phyloP scores from a whole-genome alignment of 345 rosid species.

The Citrus maxima region DNA sequence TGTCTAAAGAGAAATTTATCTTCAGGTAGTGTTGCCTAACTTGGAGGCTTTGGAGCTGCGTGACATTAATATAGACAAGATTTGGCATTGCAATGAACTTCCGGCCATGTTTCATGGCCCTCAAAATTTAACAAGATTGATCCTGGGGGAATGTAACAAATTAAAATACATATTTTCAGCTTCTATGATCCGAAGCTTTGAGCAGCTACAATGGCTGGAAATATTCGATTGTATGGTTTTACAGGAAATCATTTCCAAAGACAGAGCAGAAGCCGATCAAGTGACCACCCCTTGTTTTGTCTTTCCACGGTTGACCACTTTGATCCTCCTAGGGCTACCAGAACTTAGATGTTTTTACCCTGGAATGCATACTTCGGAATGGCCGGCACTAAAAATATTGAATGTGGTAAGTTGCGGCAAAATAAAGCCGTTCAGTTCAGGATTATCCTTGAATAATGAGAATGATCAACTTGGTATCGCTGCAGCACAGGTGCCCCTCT shows the following conservation, averaged over 20 bases:
- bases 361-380: conserved; percentile 16
- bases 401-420: neutral
- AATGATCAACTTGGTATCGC: neutral
- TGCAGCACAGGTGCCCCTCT: neutral
- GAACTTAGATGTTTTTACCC: conserved; percentile 22
- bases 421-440: neutral
- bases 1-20: too few relatives aligned
- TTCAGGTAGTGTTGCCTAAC: conserved; percentile 23
- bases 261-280: neutral
- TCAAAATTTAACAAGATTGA: neutral
- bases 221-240: rapidly evolving
- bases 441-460: neutral
- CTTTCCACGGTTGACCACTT: conserved; percentile 15
- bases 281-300: neutral
- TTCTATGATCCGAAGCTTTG: neutral
- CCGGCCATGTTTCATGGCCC: neutral
- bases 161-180: neutral
- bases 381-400: conserved; percentile 9
- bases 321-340: neutral
- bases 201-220: neutral
- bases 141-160: neutral
- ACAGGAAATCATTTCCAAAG: conserved; percentile 11
- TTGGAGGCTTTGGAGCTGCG: neutral
- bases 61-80: neutral
- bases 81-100: conserved; percentile 8